A percentile compares a stretch with the other conserved stretches of the same genome.
Evolutionary conservation across 495 filamentous ascomycete species (phyloP).

Genomic region (Staphylotrichum tortipilum): DNA sequence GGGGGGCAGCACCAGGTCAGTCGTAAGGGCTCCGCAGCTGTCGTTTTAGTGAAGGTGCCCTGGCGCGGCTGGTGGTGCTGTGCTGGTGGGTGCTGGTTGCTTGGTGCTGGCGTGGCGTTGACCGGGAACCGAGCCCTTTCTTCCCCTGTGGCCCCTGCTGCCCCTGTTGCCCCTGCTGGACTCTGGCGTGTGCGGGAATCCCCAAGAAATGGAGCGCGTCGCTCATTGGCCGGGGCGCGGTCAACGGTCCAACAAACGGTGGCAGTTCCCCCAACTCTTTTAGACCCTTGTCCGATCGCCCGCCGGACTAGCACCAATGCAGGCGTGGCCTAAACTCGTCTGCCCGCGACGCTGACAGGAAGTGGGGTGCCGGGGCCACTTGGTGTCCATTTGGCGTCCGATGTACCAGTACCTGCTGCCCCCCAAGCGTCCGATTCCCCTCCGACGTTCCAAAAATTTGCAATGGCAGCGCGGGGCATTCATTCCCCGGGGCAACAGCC

Average conservation of each 20-base stretch:
- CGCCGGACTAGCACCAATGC: slow-evolving; percentile 23
- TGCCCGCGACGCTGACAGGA: slow-evolving; percentile 15
- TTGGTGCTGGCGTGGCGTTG: no score
- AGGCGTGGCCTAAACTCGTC: slow-evolving; percentile 4
- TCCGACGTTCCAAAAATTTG: slow-evolving; percentile 10
- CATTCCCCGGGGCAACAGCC: background rate
- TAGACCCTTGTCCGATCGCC: slow-evolving; percentile 25
- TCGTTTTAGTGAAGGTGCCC: slow-evolving; percentile 12
- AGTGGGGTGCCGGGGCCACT: slow-evolving; percentile 9
- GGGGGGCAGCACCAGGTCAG: no score
- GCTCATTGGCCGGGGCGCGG: slow-evolving; percentile 21
- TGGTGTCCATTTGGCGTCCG: slow-evolving; percentile 4
- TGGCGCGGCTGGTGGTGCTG: slow-evolving; percentile 8
- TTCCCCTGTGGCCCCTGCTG: no score
- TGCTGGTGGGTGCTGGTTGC: slow-evolving; percentile 5
- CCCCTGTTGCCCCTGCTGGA: no score
- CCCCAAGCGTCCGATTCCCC: slow-evolving; percentile 11
- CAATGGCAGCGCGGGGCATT: background rate
- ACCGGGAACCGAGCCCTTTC: slow-evolving; percentile 6
- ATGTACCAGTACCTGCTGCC: slow-evolving; percentile 27
- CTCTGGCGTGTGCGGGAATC: slow-evolving; percentile 15
- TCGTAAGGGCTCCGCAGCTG: slow-evolving; percentile 17
- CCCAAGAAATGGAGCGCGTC: slow-evolving; percentile 17
- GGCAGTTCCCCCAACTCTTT: slow-evolving; percentile 31
- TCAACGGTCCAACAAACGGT: slow-evolving; percentile 29